phyloP scores from a whole-genome alignment of 2,329 filamentous ascomycete genomes.

The Fusarium sp. region DNA sequence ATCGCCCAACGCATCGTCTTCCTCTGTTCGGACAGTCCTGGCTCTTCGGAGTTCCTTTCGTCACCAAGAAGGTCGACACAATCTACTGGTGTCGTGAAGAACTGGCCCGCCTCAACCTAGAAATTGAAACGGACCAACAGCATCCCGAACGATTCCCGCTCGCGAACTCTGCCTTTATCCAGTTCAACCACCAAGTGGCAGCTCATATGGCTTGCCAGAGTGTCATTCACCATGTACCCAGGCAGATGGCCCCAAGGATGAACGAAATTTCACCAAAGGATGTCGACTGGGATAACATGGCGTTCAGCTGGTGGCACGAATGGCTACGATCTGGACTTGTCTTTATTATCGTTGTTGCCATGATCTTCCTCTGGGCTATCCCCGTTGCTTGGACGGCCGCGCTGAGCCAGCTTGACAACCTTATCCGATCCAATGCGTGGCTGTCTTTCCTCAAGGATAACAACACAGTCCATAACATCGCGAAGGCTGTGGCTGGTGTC shows the following conservation, averaged over 20 bases:
- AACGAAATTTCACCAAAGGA: slow-evolving; percentile 95
- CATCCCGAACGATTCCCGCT: slow-evolving; percentile 86
- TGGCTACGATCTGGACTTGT: slow-evolving; percentile 78
- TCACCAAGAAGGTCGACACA: slow-evolving; percentile 92
- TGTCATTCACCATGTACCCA: slow-evolving; percentile 88
- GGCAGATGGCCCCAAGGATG: slow-evolving; percentile 89
- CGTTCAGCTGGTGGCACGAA: slow-evolving; percentile 91
- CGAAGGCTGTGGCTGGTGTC: slow-evolving; percentile 79
- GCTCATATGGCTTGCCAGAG: slow-evolving; percentile 98
- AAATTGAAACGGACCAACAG: slow-evolving; percentile 91
- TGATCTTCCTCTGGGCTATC: slow-evolving; percentile 90
- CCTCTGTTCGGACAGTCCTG: slow-evolving; percentile 70
- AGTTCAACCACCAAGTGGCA: slow-evolving; percentile 97
- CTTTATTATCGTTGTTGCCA: slow-evolving; percentile 70
- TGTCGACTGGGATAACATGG: slow-evolving; percentile 98
- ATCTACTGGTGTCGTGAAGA: slow-evolving; percentile 92
- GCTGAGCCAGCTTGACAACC: slow-evolving; percentile 77
- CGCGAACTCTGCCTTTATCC: slow-evolving; percentile 97
- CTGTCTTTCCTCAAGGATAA: slow-evolving; percentile 74
- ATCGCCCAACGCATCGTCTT: slow-evolving; percentile 86
- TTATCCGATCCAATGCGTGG: slow-evolving; percentile 74
- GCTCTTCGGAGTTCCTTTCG: slow-evolving; percentile 79
- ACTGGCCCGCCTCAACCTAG: slow-evolving; percentile 85
- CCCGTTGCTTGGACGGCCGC: slow-evolving; percentile 89
- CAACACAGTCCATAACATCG: slow-evolving; percentile 65